Evolutionary conservation across 768 basidiomycete genomes (phyloP), one percentile per base, ranked within the genome.

Genomic region (Hortiboletus campestris): DNA sequence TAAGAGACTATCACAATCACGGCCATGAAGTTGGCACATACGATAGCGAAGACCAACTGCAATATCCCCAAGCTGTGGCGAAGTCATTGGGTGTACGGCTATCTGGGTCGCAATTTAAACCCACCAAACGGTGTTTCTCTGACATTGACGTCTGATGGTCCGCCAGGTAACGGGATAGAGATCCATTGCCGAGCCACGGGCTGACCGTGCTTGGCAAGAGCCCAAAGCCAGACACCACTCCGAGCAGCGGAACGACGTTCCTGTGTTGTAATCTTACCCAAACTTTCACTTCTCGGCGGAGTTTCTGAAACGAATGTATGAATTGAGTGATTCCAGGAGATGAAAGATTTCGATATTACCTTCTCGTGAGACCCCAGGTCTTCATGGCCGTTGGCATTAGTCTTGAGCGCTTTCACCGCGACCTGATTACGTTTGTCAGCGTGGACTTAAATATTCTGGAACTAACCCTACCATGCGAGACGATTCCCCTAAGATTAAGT

Each of bases 241-340:
- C 74, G 19, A 64, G 63, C 1, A 75, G 49, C 6, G 69, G 69
- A 20, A 74, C 58, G 6, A 74, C 49, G 46, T 75, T 73, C 35
- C 0, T 44, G 45, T 67, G 63, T 19, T 20, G 39, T 34, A 67
- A 31, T 17, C 19, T 25, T 12, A 1, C 51, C 66, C 65, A 66
- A 4, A 68, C 28, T 46, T 8, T 63, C 29, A 68, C 20, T 49
- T 74, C 72, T 25, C 73, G 68, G 20, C 60, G 64, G n/a, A 74
- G 58, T 46, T 52, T 63, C 65, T 67, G 46, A 11, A 52, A 31
- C 12, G n/a, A 31, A n/a, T 38, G 17, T 22, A 20, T 38, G 9
- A 10, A 22, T 20, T 52, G 31, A 39, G 29, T 39, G 6, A 19
- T 41, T 41, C 46, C 13, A 38, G 25, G 31, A 28, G 35, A 32